A percentile compares a stretch with the other conserved stretches of the same genome.
phyloP scores from a whole-genome alignment of 495 filamentous ascomycete species.

The Coniosporium apollinis region DNA sequence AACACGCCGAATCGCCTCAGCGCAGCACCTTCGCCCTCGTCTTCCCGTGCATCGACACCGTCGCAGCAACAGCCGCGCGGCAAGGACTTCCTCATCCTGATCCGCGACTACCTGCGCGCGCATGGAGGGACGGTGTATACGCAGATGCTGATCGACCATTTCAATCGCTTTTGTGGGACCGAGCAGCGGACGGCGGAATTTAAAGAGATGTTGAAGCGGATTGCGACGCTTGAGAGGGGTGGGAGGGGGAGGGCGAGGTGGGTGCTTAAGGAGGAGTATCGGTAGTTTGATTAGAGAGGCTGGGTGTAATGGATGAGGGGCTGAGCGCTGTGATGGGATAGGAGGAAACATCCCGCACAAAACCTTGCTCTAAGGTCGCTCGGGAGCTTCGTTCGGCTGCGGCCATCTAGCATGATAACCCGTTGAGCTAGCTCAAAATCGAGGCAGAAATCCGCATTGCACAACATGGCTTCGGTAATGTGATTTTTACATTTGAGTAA shows the following conservation, averaged over 20 bases:
- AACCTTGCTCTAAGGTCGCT: too few relatives aligned
- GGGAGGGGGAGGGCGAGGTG: constrained; percentile 40
- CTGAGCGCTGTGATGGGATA: constrained; percentile 1
- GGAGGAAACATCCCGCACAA: neutral
- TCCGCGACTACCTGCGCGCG: constrained; percentile 50
- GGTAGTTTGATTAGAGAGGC: too few relatives aligned
- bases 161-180: constrained; percentile 43
- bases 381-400: too few relatives aligned
- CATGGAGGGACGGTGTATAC: constrained; percentile 58
- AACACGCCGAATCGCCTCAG: neutral
- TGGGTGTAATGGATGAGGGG: neutral
- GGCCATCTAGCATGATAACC: too few relatives aligned
- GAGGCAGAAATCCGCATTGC: too few relatives aligned
- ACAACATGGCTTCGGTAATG: too few relatives aligned
- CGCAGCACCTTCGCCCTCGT: neutral
- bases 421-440: too few relatives aligned
- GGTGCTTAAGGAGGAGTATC: constrained; percentile 45
- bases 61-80: constrained; percentile 10
- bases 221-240: constrained; percentile 40
- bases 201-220: constrained; percentile 40
- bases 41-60: constrained; percentile 1
- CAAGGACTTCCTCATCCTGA: constrained; percentile 42
- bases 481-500: too few relatives aligned
- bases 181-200: constrained; percentile 41
- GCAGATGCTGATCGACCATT: constrained; percentile 67